Evolutionary conservation across 176 grass and related monocot species (phyloP).

Genomic region (Oryza coarctata): DNA sequence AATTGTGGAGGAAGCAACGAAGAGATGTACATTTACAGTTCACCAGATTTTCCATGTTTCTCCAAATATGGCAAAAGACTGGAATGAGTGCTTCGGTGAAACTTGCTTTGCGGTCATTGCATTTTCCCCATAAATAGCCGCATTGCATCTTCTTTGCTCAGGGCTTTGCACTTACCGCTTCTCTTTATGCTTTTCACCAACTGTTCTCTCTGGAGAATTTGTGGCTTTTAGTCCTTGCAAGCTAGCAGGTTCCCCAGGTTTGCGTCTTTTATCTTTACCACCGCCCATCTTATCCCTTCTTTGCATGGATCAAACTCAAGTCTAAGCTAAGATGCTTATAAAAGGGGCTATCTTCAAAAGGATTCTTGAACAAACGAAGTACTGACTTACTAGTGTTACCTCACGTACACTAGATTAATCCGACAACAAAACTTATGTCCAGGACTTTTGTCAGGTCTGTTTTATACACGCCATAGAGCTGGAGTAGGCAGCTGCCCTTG

Average conservation of each 20-base stretch:
- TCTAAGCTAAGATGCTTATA: conserved; percentile 24
- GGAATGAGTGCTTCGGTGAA: conserved; percentile 75
- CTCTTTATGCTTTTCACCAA: conserved; percentile 43
- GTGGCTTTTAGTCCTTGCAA: conserved; percentile 10
- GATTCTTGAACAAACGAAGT: neutral
- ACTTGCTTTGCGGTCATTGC: conserved; percentile 70
- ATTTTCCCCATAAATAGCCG: conserved; percentile 53
- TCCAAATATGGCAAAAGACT: conserved; percentile 51
- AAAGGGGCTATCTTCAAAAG: neutral
- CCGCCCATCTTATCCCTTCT: conserved; percentile 18
- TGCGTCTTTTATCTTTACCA: conserved; percentile 25
- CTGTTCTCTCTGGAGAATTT: conserved; percentile 12
- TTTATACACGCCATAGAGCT: neutral
- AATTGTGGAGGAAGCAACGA: conserved; percentile 80
- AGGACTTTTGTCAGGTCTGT: conserved; percentile 15
- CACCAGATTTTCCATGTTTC: conserved; percentile 53
- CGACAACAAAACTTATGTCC: conserved; percentile 13
- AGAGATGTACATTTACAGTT: conserved; percentile 50
- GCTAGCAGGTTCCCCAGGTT: neutral
- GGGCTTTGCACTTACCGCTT: conserved; percentile 37
- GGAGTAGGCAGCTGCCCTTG: neutral
- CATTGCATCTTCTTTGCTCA: conserved; percentile 54
- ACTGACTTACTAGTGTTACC: neutral
- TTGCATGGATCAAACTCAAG: conserved; percentile 29
- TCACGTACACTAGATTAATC: neutral